These are phyloP conservation scores for Priceomyces melissophilus DNA, from an alignment of 805 yeast species.

Conservation along the genomic window DNA sequence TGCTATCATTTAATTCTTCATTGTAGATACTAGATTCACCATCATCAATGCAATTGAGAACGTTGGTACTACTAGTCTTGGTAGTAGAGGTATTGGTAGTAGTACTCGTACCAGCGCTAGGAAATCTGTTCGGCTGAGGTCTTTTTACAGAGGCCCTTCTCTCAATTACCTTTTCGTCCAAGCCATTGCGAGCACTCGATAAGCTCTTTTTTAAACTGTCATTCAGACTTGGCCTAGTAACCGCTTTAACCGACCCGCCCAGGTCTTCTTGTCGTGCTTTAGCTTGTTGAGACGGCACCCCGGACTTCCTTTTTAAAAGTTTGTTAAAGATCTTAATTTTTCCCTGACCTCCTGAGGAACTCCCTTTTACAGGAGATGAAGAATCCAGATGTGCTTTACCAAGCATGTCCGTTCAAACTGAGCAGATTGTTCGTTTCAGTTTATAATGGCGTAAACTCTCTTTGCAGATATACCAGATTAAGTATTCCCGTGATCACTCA, in stretches of 20 bases:
- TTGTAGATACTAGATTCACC: slow-evolving; percentile 22
- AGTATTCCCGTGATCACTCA: too few relatives aligned
- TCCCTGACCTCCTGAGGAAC: slow-evolving; percentile 1
- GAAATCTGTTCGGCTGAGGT: too few relatives aligned
- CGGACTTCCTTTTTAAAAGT: slow-evolving; percentile 11
- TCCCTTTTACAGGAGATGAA: too few relatives aligned
- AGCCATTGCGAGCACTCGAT: too few relatives aligned
- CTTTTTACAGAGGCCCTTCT: too few relatives aligned
- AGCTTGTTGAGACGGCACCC: slow-evolving; percentile 7
- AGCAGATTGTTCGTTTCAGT: too few relatives aligned
- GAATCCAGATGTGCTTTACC: not conserved
- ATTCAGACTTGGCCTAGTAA: too few relatives aligned
- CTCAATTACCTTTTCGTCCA: too few relatives aligned
- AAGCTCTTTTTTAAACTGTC: too few relatives aligned
- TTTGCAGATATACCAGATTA: too few relatives aligned
- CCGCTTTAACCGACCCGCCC: not conserved
- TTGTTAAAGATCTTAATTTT: slow-evolving; percentile 12
- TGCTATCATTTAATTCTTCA: slow-evolving; percentile 18
- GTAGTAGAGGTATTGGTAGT: not conserved
- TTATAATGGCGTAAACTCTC: too few relatives aligned
- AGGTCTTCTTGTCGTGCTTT: not conserved
- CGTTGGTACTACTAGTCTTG: not conserved
- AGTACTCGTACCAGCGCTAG: not conserved
- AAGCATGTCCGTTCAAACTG: too few relatives aligned
- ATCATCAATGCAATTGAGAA: slow-evolving; percentile 15